phyloP scores from a whole-genome alignment of 306 rosid species.

The Luffa acutangula region DNA sequence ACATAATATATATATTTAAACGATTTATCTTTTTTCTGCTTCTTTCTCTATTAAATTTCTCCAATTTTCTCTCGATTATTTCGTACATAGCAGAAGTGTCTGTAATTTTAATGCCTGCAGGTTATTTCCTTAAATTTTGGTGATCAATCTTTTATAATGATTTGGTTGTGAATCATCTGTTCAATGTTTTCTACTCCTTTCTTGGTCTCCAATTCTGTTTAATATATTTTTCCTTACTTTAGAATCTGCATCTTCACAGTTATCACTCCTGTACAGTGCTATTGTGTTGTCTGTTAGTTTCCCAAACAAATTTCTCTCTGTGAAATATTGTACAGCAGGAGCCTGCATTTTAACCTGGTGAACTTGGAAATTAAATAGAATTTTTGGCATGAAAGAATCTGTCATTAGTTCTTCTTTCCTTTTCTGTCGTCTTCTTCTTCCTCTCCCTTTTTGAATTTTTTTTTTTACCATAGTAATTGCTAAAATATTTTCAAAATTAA shows the following conservation, averaged over 20 bases:
- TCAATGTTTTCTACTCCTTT: background rate
- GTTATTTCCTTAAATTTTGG: background rate
- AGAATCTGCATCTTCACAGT: background rate
- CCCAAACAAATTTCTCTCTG: background rate
- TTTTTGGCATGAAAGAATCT: background rate
- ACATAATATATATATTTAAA: background rate
- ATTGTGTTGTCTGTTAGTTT: background rate
- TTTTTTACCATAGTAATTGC: background rate
- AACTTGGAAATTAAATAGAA: background rate
- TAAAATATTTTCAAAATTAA: background rate
- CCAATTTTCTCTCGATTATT: background rate
- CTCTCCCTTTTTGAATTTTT: no score
- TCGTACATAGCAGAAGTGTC: background rate
- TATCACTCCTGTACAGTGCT: background rate
- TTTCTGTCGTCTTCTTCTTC: background rate
- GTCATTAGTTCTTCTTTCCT: background rate
- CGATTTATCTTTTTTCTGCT: background rate
- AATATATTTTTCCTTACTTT: background rate
- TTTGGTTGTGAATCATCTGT: background rate
- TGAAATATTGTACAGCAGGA: background rate
- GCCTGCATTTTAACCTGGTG: background rate
- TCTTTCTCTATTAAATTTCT: constrained; percentile 3
- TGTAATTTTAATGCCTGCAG: background rate
- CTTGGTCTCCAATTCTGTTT: background rate
- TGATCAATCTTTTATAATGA: background rate